phyloP scores from a whole-genome alignment of 2,329 filamentous ascomycete species.

The Botryotinia globosa region DNA sequence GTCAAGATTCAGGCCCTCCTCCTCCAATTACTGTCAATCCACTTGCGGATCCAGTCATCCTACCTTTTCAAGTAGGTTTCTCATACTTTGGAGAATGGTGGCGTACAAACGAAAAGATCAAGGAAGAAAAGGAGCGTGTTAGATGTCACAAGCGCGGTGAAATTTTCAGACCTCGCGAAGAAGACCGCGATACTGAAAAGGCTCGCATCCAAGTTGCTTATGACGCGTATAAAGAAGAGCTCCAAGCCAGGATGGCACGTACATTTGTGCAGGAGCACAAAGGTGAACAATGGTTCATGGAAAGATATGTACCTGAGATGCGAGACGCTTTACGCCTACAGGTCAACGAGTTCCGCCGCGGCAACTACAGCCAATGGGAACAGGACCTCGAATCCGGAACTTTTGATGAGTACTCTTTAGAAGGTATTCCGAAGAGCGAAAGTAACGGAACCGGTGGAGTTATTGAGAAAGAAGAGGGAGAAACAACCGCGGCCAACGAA shows the following conservation, averaged over 20 bases:
- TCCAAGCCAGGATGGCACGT: conserved; percentile 77
- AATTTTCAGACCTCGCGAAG: conserved; percentile 62
- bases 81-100: conserved; percentile 87
- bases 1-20: conserved; percentile 54
- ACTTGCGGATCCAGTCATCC: conserved; percentile 66
- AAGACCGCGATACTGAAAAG: conserved; percentile 77
- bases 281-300: conserved; percentile 95
- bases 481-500: conserved; percentile 86
- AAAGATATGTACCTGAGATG: conserved; percentile 85
- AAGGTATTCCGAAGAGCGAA: conserved; percentile 91
- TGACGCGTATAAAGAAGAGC: conserved; percentile 64
- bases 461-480: conserved; percentile 92
- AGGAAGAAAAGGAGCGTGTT: conserved; percentile 72
- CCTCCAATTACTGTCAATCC: conserved; percentile 59
- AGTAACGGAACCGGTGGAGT: conserved; percentile 82
- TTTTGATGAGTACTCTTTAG: conserved; percentile 92
- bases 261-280: conserved; percentile 90
- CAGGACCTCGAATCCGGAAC: conserved; percentile 78
- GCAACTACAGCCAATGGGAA: conserved; percentile 82
- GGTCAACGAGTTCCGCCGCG: conserved; percentile 75
- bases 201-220: conserved; percentile 71
- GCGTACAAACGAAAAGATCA: conserved; percentile 77
- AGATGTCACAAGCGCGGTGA: conserved; percentile 68
- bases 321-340: conserved; percentile 71
- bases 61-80: conserved; percentile 79